Percentiles rank a stretch among this genome's conserved stretches.
These are phyloP conservation scores for Aspergillus sp. DNA, from an alignment of 2,329 filamentous ascomycete species.

Conservation along the genomic window DNA sequence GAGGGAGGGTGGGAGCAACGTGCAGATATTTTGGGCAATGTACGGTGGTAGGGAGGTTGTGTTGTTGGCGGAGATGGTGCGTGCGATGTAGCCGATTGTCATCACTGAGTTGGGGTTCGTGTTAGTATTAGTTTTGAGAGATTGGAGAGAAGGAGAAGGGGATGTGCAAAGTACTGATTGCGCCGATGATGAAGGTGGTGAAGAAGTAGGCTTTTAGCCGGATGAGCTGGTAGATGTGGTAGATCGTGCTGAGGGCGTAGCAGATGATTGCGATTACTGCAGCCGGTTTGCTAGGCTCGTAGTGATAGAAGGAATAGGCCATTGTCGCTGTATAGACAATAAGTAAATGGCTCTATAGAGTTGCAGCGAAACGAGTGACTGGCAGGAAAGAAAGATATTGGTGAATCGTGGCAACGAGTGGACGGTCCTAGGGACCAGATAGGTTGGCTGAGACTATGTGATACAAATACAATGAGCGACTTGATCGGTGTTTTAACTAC, in stretches of 20 bases:
- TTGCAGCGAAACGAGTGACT: not conserved
- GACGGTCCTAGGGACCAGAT: too few relatives aligned
- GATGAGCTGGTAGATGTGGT: constrained; percentile 6
- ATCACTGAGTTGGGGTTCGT: not conserved
- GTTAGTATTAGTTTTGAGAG: too few relatives aligned
- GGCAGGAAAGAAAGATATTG: not conserved
- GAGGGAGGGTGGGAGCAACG: constrained; percentile 14
- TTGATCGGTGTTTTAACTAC: too few relatives aligned
- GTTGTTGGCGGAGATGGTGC: not conserved
- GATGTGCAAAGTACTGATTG: not conserved
- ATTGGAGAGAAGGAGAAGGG: not conserved
- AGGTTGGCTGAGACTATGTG: too few relatives aligned
- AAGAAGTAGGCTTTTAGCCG: constrained; percentile 7
- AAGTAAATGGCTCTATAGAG: not conserved
- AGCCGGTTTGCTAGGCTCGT: constrained; percentile 22
- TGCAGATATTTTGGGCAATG: constrained; percentile 8
- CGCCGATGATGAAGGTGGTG: constrained; percentile 8
- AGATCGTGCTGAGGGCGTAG: constrained; percentile 3
- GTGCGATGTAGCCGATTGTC: constrained; percentile 4
- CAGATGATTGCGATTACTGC: constrained; percentile 19
- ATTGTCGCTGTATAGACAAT: not conserved
- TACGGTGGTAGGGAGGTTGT: constrained; percentile 1
- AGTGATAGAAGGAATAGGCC: not conserved
- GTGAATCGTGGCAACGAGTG: too few relatives aligned
- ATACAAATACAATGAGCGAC: too few relatives aligned